Conservation (phyloP, 2,329 filamentous ascomycete genomes). For the Dactylellina drechsleri region DNA sequence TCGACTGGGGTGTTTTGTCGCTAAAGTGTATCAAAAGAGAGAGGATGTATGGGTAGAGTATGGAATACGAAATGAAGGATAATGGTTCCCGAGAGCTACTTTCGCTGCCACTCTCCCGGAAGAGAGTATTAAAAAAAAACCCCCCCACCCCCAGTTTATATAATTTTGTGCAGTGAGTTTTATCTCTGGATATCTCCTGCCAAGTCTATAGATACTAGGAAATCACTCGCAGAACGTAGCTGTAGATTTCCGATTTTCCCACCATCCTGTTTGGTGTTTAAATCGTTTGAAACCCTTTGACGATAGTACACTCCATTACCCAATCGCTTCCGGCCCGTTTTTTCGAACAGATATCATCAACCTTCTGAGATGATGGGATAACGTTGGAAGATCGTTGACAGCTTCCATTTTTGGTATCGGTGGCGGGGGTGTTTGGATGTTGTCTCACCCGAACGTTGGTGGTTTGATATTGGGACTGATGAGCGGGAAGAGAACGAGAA, state of each 20-base stretch:
- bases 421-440: background rate
- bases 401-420: conserved; percentile 36
- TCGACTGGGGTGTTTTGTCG: conserved; percentile 10
- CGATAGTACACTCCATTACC: no score
- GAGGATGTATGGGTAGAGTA: background rate
- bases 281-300: no score
- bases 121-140: no score
- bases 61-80: no score
- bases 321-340: conserved; percentile 2
- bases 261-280: conserved; percentile 1
- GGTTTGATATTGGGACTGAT: no score
- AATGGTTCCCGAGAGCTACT: no score
- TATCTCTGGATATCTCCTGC: conserved; percentile 1
- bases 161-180: background rate
- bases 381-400: conserved; percentile 30
- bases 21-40: background rate
- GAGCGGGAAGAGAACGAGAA: no score
- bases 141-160: conserved; percentile 21
- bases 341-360: background rate
- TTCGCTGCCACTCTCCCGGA: no score
- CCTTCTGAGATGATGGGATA: conserved; percentile 33
- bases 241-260: conserved; percentile 32
- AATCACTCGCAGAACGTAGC: conserved; percentile 8
- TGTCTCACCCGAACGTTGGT: conserved; percentile 16
- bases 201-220: conserved; percentile 41